Evolutionary conservation across 75 land plant genomes (phyloP).

Genomic region (Chamaecyparis obtusa): DNA sequence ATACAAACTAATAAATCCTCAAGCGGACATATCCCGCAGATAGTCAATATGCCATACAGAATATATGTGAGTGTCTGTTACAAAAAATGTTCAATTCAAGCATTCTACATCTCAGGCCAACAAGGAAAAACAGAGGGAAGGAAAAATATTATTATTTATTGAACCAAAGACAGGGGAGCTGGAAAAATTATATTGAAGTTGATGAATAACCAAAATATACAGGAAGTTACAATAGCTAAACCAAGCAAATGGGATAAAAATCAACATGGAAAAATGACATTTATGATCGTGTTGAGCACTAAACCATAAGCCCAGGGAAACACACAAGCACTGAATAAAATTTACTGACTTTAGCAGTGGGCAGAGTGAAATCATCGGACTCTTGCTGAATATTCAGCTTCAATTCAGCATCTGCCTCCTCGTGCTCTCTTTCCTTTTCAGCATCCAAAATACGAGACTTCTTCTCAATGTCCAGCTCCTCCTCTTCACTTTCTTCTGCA

Average conservation of each 20-base stretch:
- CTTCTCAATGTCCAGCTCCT: constrained; percentile 57
- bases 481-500: constrained; percentile 23
- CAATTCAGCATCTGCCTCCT: constrained; percentile 71
- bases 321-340: neutral
- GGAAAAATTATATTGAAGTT: neutral
- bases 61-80: neutral
- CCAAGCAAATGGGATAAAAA: too few relatives aligned
- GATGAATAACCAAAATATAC: too few relatives aligned
- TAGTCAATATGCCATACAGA: neutral
- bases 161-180: neutral
- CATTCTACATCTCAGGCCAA: neutral
- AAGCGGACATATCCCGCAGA: neutral
- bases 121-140: neutral
- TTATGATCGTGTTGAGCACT: too few relatives aligned
- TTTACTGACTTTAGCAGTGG: constrained; percentile 72
- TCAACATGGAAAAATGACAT: too few relatives aligned
- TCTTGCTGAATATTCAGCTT: constrained; percentile 85
- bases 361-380: constrained; percentile 84
- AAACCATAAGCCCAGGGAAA: neutral
- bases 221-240: too few relatives aligned
- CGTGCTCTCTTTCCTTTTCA: constrained; percentile 46
- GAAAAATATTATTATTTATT: neutral
- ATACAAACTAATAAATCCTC: neutral
- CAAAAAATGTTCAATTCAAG: neutral
- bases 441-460: constrained; percentile 60